Percentiles rank a stretch among this genome's conserved stretches.
phyloP scores from a whole-genome alignment of 768 basidiomycete species.

The Fomitopsis pulvina region DNA sequence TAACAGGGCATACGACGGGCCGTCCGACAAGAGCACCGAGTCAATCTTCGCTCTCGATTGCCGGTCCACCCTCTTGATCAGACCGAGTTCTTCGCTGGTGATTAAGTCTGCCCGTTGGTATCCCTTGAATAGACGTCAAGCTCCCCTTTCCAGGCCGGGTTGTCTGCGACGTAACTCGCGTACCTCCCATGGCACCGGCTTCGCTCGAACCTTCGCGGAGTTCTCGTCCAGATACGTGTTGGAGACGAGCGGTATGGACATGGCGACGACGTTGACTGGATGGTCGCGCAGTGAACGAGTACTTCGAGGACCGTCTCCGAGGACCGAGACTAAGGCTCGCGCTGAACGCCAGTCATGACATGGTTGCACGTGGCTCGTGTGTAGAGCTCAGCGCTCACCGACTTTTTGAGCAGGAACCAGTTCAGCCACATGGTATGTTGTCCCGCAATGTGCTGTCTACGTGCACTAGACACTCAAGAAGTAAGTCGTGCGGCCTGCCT shows the following conservation, averaged over 20 bases:
- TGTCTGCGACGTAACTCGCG: slow-evolving; percentile 8
- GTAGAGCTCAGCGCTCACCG: not conserved
- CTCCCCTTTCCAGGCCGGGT: not conserved
- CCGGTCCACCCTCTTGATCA: slow-evolving; percentile 88
- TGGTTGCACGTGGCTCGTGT: not conserved
- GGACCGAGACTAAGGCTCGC: not conserved
- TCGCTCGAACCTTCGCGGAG: slow-evolving; percentile 81
- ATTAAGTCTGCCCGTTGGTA: slow-evolving; percentile 93
- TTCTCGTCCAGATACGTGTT: slow-evolving; percentile 83
- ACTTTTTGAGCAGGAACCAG: slow-evolving; percentile 1
- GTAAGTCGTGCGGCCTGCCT: slow-evolving; percentile 6
- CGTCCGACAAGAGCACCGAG: slow-evolving; percentile 76
- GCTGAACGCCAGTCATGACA: not conserved
- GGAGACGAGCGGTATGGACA: slow-evolving; percentile 74
- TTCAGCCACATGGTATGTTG: slow-evolving; percentile 9
- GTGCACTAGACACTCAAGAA: slow-evolving; percentile 12
- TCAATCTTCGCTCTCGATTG: slow-evolving; percentile 70
- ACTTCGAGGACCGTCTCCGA: not conserved
- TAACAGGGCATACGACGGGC: slow-evolving; percentile 74
- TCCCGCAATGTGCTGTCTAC: slow-evolving; percentile 13
- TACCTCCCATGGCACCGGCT: slow-evolving; percentile 97
- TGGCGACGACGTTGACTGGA: slow-evolving; percentile 19
- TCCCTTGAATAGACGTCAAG: slow-evolving; percentile 44
- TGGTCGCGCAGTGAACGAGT: not conserved
- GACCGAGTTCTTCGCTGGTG: slow-evolving; percentile 76